Evolutionary conservation across 306 rosid genomes (phyloP).

Genomic region (Bauhinia variegata): DNA sequence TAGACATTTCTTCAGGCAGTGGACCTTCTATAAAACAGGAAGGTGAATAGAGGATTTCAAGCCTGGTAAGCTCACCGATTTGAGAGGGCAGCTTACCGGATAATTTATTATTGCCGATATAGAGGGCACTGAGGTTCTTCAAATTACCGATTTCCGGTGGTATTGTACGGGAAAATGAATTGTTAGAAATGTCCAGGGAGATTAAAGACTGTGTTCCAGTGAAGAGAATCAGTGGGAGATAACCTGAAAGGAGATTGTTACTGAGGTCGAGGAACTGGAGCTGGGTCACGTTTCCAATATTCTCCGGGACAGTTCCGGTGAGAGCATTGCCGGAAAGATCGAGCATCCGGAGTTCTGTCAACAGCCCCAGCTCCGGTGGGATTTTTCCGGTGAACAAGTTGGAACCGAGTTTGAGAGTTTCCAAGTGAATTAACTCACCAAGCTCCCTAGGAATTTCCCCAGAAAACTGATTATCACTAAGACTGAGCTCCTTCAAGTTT

Average conservation of each 20-base stretch:
- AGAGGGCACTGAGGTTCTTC: slow-evolving; percentile 69
- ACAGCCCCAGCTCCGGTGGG: slow-evolving; percentile 59
- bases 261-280: slow-evolving; percentile 73
- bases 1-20: slow-evolving; percentile 71
- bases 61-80: slow-evolving; percentile 71
- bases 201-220: slow-evolving; percentile 56
- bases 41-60: slow-evolving; percentile 58
- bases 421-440: slow-evolving; percentile 42
- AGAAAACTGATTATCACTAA: slow-evolving; percentile 44
- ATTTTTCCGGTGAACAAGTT: slow-evolving; percentile 64
- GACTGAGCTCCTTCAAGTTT: slow-evolving; percentile 43
- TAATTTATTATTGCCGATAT: slow-evolving; percentile 63
- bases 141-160: slow-evolving; percentile 71
- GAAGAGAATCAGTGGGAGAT: slow-evolving; percentile 66
- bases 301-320: slow-evolving; percentile 58
- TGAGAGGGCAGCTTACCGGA: slow-evolving; percentile 74
- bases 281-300: slow-evolving; percentile 64
- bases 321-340: slow-evolving; percentile 76
- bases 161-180: slow-evolving; percentile 71
- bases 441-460: slow-evolving; percentile 54
- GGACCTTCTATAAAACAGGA: slow-evolving; percentile 83
- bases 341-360: slow-evolving; percentile 50
- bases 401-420: slow-evolving; percentile 56
- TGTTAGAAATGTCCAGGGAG: slow-evolving; percentile 81
- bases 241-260: slow-evolving; percentile 74